A percentile compares a stretch with the other conserved stretches of the same genome.
These are phyloP conservation scores for Adansonia madagascariensis DNA, from an alignment of 441 rosid genomes.

Conservation along the genomic window DNA sequence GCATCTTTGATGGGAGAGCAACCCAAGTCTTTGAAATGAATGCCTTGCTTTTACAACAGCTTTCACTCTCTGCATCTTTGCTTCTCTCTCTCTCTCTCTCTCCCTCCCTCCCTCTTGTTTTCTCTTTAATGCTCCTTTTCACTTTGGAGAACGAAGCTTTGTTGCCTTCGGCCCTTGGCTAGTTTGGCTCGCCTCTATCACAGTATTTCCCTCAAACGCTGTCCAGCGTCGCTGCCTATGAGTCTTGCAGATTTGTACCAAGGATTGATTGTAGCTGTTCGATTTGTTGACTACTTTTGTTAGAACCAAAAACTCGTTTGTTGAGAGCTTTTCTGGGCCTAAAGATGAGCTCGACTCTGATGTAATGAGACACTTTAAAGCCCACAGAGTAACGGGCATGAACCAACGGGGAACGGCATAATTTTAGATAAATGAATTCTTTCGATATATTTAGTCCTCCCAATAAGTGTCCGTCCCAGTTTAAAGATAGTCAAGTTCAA, in stretches of 20 bases:
- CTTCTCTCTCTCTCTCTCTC: conserved; percentile 4
- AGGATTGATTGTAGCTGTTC: conserved; percentile 13
- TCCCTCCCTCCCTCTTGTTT: background rate
- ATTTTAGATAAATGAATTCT: no score
- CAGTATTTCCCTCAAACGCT: conserved; percentile 9
- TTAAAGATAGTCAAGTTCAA: background rate
- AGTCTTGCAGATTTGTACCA: background rate
- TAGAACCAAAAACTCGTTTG: background rate
- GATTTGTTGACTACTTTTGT: background rate
- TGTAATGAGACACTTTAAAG: background rate
- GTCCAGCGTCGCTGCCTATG: background rate
- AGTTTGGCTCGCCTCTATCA: background rate
- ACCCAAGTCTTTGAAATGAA: conserved; percentile 44
- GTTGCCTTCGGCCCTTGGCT: background rate
- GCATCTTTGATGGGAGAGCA: conserved; percentile 42
- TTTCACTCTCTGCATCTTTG: conserved; percentile 64
- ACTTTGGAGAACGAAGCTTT: background rate
- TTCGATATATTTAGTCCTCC: background rate
- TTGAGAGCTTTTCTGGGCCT: background rate
- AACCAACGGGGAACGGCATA: no score
- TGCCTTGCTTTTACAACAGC: conserved; percentile 45
- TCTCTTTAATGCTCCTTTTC: background rate
- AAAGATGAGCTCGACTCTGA: background rate
- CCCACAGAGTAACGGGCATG: background rate
- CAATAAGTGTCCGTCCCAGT: background rate